phyloP scores from a whole-genome alignment of 768 basidiomycete genomes.

The Termitomyces titanicus region DNA sequence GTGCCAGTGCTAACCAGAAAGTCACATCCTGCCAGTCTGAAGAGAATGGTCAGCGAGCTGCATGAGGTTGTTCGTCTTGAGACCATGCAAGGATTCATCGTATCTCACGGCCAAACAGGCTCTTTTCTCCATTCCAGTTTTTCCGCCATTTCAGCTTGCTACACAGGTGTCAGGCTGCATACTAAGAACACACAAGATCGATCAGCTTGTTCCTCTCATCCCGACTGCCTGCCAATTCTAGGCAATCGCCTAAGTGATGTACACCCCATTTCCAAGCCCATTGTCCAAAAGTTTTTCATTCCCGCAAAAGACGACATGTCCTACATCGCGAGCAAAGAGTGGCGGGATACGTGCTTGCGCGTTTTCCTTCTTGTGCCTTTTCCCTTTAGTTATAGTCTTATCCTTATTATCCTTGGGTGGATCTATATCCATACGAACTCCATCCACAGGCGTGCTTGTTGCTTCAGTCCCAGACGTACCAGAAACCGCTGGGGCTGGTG shows the following conservation, averaged over 20 bases:
- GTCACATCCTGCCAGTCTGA: no score
- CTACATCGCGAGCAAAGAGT: slow-evolving; percentile 58
- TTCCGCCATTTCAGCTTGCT: not conserved
- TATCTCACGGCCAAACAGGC: not conserved
- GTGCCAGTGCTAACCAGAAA: no score
- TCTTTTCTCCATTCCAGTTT: no score
- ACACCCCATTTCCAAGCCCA: slow-evolving; percentile 22
- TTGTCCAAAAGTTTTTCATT: slow-evolving; percentile 39
- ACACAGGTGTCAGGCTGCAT: not conserved
- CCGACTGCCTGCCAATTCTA: not conserved
- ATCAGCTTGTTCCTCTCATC: not conserved
- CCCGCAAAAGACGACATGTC: slow-evolving; percentile 68
- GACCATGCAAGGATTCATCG: not conserved
- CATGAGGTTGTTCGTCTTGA: not conserved
- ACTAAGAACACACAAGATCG: not conserved
- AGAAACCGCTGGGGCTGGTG: not conserved
- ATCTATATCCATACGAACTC: not conserved
- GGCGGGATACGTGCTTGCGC: slow-evolving; percentile 44
- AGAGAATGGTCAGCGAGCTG: not conserved
- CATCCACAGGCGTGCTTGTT: not conserved
- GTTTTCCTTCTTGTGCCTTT: slow-evolving; percentile 13
- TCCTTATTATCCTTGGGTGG: not conserved
- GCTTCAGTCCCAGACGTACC: not conserved
- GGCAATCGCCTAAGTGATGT: slow-evolving; percentile 17
- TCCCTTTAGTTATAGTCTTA: not conserved